Base-by-base conservation (phyloP, 1,139 yeast genomes). In the Candida gigantensis region DNA sequence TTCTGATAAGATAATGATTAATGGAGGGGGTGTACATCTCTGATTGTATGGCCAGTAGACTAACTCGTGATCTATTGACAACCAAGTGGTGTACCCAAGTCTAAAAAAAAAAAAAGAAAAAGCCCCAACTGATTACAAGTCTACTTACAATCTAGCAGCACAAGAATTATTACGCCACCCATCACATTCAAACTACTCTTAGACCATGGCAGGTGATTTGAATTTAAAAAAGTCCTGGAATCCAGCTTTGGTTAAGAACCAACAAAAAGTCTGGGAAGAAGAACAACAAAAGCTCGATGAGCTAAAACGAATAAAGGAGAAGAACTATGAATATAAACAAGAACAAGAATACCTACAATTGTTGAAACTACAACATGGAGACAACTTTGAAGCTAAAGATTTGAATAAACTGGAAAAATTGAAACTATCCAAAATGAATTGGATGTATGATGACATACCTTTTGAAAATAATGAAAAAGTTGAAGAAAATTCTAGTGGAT, bases 201-300 rank as follows among this genome's bases (percentile, higher is more conserved):
- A 18, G 7, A 23, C 15, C 15, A 71, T 70, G 76, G 87, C 94
- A 2, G 89, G 94, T 6, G 96, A 90, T 60, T 69, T 90, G 46
- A 90, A 90, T 57, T 62, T 89, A 41, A 84, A 90, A 62, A 92
- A 92, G 59, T 90, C 97, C 42, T 92, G 97, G 97, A 89, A 90
- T 58, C 97, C 97, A 3, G 90, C 86, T 28, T 69, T 87, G 35
- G 68, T 85, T 51, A 85, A 85, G 60, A 92, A 92, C 68, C 90
- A 84, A 61, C 83, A 81, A 49, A 84, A 82, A 54, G 92, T 90
- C 23, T 85, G 95, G 95, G 73, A 81, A 49, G 74, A 71, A 40
- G 97, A 92, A 54, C 90, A 88, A 52, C 83, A 82, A 35, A 81
- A 86, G 15, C 65, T 88, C 7, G 77, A 77, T 20, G 95, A 88